Percentiles rank a stretch among this genome's conserved stretches.
Evolutionary conservation across 192 early-diverging fungal species (phyloP).

Genomic region (Coemansia sp.): DNA sequence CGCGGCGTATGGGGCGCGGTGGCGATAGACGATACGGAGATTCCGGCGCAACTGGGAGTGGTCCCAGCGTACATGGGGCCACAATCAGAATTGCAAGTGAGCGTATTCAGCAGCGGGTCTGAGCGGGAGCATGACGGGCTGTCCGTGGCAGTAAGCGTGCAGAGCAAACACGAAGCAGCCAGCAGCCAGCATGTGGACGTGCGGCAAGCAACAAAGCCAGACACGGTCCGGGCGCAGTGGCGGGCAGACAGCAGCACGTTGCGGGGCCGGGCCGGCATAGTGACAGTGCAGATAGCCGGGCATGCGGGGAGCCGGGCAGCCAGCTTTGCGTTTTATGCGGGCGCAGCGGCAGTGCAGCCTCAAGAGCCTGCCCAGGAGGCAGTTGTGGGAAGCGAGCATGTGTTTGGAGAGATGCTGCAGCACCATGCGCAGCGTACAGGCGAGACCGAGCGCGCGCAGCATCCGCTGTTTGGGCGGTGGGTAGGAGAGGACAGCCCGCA

Average conservation of each 20-base stretch:
- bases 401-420: slow-evolving; percentile 33
- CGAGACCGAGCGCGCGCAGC: slow-evolving; percentile 9
- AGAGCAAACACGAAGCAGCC: neutral
- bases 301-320: neutral
- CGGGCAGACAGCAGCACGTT: neutral
- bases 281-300: neutral
- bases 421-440: slow-evolving; percentile 12
- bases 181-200: slow-evolving; percentile 2
- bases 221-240: neutral
- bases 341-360: neutral
- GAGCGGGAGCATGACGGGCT: neutral
- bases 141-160: neutral
- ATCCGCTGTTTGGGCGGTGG: slow-evolving; percentile 49
- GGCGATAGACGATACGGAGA: slow-evolving; percentile 9
- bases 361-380: neutral
- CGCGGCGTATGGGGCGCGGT: slow-evolving; percentile 7
- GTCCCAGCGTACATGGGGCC: slow-evolving; percentile 21
- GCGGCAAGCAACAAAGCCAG: slow-evolving; percentile 1
- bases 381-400: slow-evolving; percentile 12
- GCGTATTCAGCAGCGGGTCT: neutral
- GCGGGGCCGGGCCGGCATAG: neutral
- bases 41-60: slow-evolving; percentile 19
- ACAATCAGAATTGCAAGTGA: neutral
- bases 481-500: slow-evolving; percentile 42
- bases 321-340: slow-evolving; percentile 3